A percentile compares a stretch with the other conserved stretches of the same genome.
Conservation (phyloP, 768 basidiomycete genomes). For the Leccinum subgranulosum region DNA sequence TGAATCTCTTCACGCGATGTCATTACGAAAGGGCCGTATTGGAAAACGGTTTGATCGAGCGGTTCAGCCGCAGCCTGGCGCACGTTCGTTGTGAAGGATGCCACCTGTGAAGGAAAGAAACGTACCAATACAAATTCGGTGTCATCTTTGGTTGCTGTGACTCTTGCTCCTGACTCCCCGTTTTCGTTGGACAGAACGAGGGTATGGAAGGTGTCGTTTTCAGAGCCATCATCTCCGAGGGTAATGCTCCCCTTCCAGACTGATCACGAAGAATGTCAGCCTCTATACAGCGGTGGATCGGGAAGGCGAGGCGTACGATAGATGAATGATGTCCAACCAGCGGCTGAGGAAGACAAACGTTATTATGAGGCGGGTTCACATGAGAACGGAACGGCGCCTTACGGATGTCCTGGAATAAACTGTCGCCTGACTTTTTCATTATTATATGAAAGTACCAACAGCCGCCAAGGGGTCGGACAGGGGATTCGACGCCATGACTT, state of each 20-base stretch:
- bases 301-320: conserved; percentile 55
- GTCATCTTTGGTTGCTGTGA: conserved; percentile 55
- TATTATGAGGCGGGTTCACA: neutral
- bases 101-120: conserved; percentile 1
- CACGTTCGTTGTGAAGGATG: conserved; percentile 3
- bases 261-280: conserved; percentile 11
- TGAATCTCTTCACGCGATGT: conserved; percentile 77
- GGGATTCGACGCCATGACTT: conserved; percentile 82
- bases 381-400: conserved; percentile 25
- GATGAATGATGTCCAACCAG: conserved; percentile 88
- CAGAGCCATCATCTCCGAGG: conserved; percentile 49
- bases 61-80: conserved; percentile 79
- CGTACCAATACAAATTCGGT: conserved; percentile 76
- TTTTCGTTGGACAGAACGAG: conserved; percentile 68
- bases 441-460: conserved; percentile 90
- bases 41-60: conserved; percentile 82
- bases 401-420: conserved; percentile 83
- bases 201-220: conserved; percentile 68
- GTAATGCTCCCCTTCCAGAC: conserved; percentile 52
- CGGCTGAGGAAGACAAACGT: conserved; percentile 39
- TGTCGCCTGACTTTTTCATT: conserved; percentile 55
- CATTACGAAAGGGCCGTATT: conserved; percentile 89
- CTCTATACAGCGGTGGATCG: neutral
- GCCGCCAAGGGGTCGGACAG: conserved; percentile 87
- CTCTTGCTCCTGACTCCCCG: conserved; percentile 63